phyloP scores from a whole-genome alignment of 805 yeast genomes.

The Kuraishia capsulata region DNA sequence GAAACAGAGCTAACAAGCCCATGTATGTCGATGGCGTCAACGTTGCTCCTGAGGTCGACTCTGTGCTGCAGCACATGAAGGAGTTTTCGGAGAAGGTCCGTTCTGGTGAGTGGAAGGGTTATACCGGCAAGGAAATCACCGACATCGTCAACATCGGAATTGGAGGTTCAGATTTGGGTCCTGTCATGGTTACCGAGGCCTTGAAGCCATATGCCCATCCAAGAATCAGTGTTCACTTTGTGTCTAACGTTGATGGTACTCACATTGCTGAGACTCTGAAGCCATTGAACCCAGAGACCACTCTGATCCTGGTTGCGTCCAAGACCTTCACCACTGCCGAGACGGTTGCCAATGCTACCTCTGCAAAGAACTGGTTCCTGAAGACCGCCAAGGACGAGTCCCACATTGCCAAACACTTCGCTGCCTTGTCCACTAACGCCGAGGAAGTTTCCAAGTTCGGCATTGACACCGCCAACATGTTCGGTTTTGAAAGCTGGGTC shows the following conservation, averaged over 20 bases:
- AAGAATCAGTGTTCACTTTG: conserved; percentile 77
- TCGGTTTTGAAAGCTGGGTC: conserved; percentile 97
- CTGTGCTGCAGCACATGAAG: conserved; percentile 91
- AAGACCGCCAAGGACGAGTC: conserved; percentile 49
- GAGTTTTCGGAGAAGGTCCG: conserved; percentile 87
- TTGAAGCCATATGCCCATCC: conserved; percentile 79
- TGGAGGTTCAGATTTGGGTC: conserved; percentile 98
- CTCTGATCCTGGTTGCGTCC: conserved; percentile 86
- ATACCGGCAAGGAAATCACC: conserved; percentile 88
- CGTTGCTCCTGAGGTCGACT: conserved; percentile 86
- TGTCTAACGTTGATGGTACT: conserved; percentile 97
- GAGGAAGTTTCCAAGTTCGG: conserved; percentile 90
- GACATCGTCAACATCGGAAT: conserved; percentile 97
- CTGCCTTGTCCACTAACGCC: conserved; percentile 91
- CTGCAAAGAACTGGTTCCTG: conserved; percentile 94
- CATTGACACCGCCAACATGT: conserved; percentile 96
- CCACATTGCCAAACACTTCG: conserved; percentile 94
- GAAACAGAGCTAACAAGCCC: conserved; percentile 80
- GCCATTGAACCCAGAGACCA: conserved; percentile 76
- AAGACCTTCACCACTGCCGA: conserved; percentile 99
- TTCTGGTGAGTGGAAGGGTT: conserved; percentile 94
- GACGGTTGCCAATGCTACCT: conserved; percentile 91
- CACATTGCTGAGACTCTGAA: conserved; percentile 89
- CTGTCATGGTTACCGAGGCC: conserved; percentile 99
- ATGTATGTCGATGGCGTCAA: conserved; percentile 86